Evolutionary conservation across 768 basidiomycete genomes (phyloP), one percentile per base, ranked within the genome.

Genomic region (Coprinopsis sp.): DNA sequence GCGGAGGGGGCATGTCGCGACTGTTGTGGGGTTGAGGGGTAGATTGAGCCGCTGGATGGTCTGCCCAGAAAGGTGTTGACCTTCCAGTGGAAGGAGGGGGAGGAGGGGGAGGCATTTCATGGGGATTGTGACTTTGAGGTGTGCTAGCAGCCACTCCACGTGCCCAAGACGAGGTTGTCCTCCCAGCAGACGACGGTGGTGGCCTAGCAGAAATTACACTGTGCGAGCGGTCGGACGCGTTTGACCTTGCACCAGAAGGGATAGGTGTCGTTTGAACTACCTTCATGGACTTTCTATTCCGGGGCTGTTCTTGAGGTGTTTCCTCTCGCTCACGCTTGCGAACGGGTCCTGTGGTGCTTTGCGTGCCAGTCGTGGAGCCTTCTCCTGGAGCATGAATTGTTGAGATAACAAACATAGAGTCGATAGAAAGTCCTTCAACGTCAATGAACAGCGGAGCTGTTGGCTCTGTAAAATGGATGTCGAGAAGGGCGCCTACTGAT

Each of bases 381-480:
- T 60, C 64, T 33, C 71, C 74, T 19, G 74, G 76, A 23, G 76
- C 70, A 47, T 81, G 78, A 57, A 78, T 87, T 6, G 89, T 88
- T 6, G 89, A 87, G 50, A 91, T 82, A 21, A 88, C 84, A 58
- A 90, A 90, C 25, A 90, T 71, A 31, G 72, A 70, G 28, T 86
- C 79, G 1, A 69, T 70, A 45, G 72, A 70, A 54, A 91, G 87
- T 7, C 79, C 74, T 57, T 87, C 84, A 31, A 89, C 72, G 40
- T 84, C 81, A 50, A 91, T 84, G 56, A 80, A 86, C n/a, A 92
- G 67, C 8, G 90, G 87, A 10, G 76, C 74, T 12, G 77, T 72
- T 2, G 87, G 79, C 51, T 87, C 79, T 0, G 85, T 90, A 64
- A 91, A 90, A 6, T 82, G 79, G 43, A 92, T 68, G 42, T 84